A percentile compares a stretch with the other conserved stretches of the same genome.
Conservation (phyloP, 495 filamentous ascomycete species). For the Beverwykella pulmonaria region DNA sequence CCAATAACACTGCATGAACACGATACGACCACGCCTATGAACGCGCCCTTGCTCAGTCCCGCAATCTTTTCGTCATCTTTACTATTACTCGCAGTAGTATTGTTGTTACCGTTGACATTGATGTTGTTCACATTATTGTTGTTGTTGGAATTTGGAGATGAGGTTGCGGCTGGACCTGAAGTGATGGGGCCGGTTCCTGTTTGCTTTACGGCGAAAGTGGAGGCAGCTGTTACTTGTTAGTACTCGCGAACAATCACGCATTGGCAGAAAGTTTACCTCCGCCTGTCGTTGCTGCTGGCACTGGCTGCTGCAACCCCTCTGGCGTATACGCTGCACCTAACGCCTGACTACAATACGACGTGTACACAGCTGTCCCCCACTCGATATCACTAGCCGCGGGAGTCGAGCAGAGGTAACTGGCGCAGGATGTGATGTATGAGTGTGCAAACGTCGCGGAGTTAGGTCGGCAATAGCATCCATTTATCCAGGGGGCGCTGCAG, state of each 20-base stretch:
- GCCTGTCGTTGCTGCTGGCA: not conserved
- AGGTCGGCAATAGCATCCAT: slow-evolving; percentile 8
- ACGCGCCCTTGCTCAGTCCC: slow-evolving; percentile 14
- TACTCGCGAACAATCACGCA: too few relatives aligned
- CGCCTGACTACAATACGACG: slow-evolving; percentile 5
- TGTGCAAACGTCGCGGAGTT: slow-evolving; percentile 1
- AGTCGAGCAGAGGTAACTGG: slow-evolving; percentile 11
- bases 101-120: not conserved
- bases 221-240: too few relatives aligned
- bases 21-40: slow-evolving; percentile 16
- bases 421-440: slow-evolving; percentile 9
- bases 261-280: too few relatives aligned
- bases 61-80: slow-evolving; percentile 3
- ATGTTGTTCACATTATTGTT: too few relatives aligned
- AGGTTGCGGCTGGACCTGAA: not conserved
- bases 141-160: too few relatives aligned
- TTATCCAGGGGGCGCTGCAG: not conserved
- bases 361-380: not conserved
- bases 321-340: slow-evolving; percentile 6
- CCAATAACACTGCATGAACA: not conserved
- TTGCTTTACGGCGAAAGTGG: not conserved
- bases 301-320: not conserved
- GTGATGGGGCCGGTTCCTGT: not conserved
- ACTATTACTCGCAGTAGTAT: not conserved
- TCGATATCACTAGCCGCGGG: not conserved